These are phyloP conservation scores for Penstemon eatonii DNA, from an alignment of 257 asterid genomes.

Conservation along the genomic window DNA sequence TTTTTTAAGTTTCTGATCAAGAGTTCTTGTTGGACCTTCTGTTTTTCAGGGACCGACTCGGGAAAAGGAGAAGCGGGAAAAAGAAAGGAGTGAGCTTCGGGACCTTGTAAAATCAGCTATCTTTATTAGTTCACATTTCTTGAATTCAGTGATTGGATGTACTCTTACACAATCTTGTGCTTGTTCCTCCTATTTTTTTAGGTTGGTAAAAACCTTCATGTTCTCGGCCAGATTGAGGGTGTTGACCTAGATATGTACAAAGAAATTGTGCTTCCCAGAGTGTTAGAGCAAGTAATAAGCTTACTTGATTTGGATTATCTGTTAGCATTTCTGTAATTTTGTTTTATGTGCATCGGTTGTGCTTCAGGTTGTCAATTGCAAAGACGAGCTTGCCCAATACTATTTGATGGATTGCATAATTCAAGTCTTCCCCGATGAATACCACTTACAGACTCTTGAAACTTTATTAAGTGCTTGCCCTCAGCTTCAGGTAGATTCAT, in stretches of 20 bases:
- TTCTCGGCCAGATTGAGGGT: slow-evolving; percentile 98
- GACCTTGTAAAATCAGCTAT: slow-evolving; percentile 71
- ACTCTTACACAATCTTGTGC: slow-evolving; percentile 34
- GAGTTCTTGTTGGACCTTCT: slow-evolving; percentile 44
- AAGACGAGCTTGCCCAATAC: slow-evolving; percentile 93
- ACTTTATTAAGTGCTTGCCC: slow-evolving; percentile 93
- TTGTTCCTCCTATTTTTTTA: slow-evolving; percentile 40
- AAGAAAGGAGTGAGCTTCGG: slow-evolving; percentile 97
- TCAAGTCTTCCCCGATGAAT: slow-evolving; percentile 99
- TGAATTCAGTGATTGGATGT: slow-evolving; percentile 25
- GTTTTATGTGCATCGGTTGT: slow-evolving; percentile 22
- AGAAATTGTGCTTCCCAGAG: slow-evolving; percentile 89
- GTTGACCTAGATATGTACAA: slow-evolving; percentile 96
- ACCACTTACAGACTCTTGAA: slow-evolving; percentile 97
- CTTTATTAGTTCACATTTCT: slow-evolving; percentile 19
- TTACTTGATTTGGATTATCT: slow-evolving; percentile 24
- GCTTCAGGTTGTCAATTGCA: slow-evolving; percentile 91
- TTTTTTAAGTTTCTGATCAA: slow-evolving; percentile 44
- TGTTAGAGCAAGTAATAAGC: slow-evolving; percentile 82
- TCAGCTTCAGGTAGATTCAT: slow-evolving; percentile 82
- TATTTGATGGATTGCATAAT: slow-evolving; percentile 98
- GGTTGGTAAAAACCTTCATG: slow-evolving; percentile 99
- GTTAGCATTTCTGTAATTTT: slow-evolving; percentile 10
- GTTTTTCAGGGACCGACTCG: slow-evolving; percentile 90
- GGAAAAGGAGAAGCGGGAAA: slow-evolving; percentile 94